Evolutionary conservation across 768 basidiomycete species (phyloP).

Genomic region (Phaffia tasmanica): DNA sequence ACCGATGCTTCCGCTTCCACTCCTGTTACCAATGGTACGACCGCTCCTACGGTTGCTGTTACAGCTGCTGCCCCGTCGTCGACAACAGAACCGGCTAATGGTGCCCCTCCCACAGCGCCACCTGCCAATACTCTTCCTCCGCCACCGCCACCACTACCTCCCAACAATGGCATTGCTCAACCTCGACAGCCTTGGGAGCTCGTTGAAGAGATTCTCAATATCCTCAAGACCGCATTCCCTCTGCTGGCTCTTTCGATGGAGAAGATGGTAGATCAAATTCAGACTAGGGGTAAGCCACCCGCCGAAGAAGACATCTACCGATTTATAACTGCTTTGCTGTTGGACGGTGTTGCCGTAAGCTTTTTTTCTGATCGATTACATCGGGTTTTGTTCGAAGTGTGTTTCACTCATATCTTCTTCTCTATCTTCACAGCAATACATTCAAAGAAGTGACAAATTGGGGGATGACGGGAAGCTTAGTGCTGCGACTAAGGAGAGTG

Average conservation of each 20-base stretch:
- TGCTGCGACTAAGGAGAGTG: slow-evolving; percentile 37
- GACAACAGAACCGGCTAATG: neutral
- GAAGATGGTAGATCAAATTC: slow-evolving; percentile 91
- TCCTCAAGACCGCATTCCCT: slow-evolving; percentile 91
- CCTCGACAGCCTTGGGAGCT: slow-evolving; percentile 64
- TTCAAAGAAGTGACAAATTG: slow-evolving; percentile 33
- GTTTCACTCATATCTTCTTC: neutral
- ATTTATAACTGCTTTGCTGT: slow-evolving; percentile 54
- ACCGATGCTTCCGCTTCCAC: slow-evolving; percentile 10
- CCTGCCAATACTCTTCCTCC: slow-evolving; percentile 1
- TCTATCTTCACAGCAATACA: slow-evolving; percentile 37
- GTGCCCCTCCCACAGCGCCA: slow-evolving; percentile 14
- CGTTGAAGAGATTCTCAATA: slow-evolving; percentile 84
- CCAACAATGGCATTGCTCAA: slow-evolving; percentile 4
- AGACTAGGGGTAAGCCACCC: slow-evolving; percentile 71
- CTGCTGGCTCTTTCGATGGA: slow-evolving; percentile 89
- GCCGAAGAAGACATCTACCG: slow-evolving; percentile 92
- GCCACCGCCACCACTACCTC: slow-evolving; percentile 6
- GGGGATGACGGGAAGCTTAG: slow-evolving; percentile 39
- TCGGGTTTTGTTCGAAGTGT: neutral
- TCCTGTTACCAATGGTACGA: neutral
- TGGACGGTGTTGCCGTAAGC: slow-evolving; percentile 20
- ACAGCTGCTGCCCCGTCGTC: slow-evolving; percentile 2
- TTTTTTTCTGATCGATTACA: neutral
- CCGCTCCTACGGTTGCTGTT: neutral